These are phyloP conservation scores for Vitis hybrid DNA, from an alignment of 177 flowering plant genomes.

Conservation along the genomic window DNA sequence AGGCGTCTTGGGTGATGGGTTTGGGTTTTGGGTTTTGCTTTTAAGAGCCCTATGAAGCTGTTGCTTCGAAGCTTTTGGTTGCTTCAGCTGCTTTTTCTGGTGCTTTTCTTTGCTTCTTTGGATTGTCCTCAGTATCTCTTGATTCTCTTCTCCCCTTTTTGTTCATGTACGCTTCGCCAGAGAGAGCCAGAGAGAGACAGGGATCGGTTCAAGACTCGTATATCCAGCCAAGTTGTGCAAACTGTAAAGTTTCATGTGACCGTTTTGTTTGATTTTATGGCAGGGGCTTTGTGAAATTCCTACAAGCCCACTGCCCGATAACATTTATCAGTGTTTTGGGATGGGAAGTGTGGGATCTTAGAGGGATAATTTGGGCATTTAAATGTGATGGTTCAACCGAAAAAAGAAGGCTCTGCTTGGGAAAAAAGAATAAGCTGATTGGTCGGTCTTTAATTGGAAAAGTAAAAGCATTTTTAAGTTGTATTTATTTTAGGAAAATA, in stretches of 20 bases:
- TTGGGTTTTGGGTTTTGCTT: not conserved
- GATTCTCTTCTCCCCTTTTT: not conserved
- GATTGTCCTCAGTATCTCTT: conserved; percentile 21
- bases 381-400: too few relatives aligned
- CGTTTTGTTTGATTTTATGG: not conserved
- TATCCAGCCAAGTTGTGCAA: not conserved
- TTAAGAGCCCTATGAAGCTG: conserved; percentile 5
- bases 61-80: not conserved
- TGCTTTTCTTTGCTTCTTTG: conserved; percentile 30
- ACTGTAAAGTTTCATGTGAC: not conserved
- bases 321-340: too few relatives aligned
- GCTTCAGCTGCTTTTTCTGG: conserved; percentile 5
- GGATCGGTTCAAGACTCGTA: not conserved
- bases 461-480: too few relatives aligned
- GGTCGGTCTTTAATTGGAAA: too few relatives aligned
- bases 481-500: too few relatives aligned
- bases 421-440: too few relatives aligned
- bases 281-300: too few relatives aligned
- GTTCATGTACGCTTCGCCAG: not conserved
- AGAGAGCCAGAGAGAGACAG: too few relatives aligned
- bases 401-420: too few relatives aligned
- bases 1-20: not conserved
- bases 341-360: too few relatives aligned
- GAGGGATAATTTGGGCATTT: too few relatives aligned
- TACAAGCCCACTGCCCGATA: too few relatives aligned